These are phyloP conservation scores for Lantana camara DNA, from an alignment of 257 asterid species.

Conservation along the genomic window DNA sequence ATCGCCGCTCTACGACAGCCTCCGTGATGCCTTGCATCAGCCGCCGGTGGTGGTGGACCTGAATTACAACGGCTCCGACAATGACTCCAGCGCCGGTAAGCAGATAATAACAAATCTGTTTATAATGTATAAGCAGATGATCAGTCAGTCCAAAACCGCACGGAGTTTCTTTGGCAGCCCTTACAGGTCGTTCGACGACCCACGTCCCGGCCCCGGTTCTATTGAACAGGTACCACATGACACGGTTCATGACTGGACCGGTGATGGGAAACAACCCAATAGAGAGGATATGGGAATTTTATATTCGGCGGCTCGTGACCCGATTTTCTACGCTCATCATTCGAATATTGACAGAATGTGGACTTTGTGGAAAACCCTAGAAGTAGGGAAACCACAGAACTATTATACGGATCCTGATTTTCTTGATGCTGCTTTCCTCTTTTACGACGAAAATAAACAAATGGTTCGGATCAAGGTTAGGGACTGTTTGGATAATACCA, in stretches of 20 bases:
- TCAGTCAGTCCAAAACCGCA: slow-evolving; percentile 54
- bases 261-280: slow-evolving; percentile 66
- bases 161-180: slow-evolving; percentile 66
- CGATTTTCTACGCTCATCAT: slow-evolving; percentile 78
- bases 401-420: slow-evolving; percentile 60
- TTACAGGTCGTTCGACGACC: slow-evolving; percentile 61
- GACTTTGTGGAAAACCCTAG: slow-evolving; percentile 70
- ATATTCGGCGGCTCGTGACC: slow-evolving; percentile 83
- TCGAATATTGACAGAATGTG: slow-evolving; percentile 75
- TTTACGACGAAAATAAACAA: slow-evolving; percentile 72
- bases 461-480: slow-evolving; percentile 73
- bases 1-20: slow-evolving; percentile 55
- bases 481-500: slow-evolving; percentile 56
- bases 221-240: slow-evolving; percentile 72
- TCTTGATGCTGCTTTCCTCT: slow-evolving; percentile 56
- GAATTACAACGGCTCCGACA: slow-evolving; percentile 49
- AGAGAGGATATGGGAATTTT: slow-evolving; percentile 78
- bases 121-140: slow-evolving; percentile 78
- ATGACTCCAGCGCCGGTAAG: slow-evolving; percentile 7
- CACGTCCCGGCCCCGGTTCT: slow-evolving; percentile 64
- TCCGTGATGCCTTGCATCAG: slow-evolving; percentile 65
- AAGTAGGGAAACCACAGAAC: slow-evolving; percentile 71
- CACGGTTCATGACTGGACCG: slow-evolving; percentile 75
- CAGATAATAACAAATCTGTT: slow-evolving; percentile 49
- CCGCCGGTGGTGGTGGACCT: slow-evolving; percentile 65